Evolutionary conservation across 495 filamentous ascomycete genomes (phyloP).

Genomic region (Neurospora sp.): DNA sequence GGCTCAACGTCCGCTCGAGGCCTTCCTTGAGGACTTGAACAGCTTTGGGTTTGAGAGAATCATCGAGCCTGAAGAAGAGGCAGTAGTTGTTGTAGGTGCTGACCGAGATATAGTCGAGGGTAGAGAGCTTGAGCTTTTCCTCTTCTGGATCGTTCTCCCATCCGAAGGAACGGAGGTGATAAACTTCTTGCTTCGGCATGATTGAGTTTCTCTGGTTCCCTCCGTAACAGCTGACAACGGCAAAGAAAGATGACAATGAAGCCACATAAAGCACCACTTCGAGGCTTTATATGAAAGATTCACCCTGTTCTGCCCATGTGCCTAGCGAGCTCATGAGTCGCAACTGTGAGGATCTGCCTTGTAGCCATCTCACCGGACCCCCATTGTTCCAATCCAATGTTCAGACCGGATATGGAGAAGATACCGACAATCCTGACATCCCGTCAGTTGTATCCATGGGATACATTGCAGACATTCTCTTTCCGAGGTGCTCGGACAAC

Average conservation of each 20-base stretch:
- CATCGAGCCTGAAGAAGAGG: constrained; percentile 30
- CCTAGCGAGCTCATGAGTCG: not conserved
- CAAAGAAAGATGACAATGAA: not conserved
- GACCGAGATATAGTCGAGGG: constrained; percentile 24
- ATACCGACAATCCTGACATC: not conserved
- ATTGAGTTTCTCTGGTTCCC: not conserved
- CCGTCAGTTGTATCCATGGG: not conserved
- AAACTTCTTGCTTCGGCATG: constrained; percentile 12
- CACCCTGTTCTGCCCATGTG: not conserved
- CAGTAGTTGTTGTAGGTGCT: constrained; percentile 27
- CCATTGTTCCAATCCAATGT: not conserved
- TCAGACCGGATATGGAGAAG: not conserved
- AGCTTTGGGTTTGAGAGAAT: constrained; percentile 17
- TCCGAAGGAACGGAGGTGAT: constrained; percentile 15
- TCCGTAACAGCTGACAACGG: not conserved
- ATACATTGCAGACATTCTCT: not conserved
- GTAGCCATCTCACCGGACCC: not conserved
- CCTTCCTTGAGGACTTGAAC: constrained; percentile 23
- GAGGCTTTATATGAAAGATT: not conserved
- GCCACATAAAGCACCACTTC: not conserved
- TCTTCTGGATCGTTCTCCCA: constrained; percentile 19
- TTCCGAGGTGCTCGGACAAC: not conserved
- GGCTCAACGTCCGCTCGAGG: constrained; percentile 32
- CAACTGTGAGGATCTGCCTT: not conserved
- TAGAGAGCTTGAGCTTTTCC: constrained; percentile 20